Conservation (phyloP, 148 eudicot genomes). For the Cornus kousa region DNA sequence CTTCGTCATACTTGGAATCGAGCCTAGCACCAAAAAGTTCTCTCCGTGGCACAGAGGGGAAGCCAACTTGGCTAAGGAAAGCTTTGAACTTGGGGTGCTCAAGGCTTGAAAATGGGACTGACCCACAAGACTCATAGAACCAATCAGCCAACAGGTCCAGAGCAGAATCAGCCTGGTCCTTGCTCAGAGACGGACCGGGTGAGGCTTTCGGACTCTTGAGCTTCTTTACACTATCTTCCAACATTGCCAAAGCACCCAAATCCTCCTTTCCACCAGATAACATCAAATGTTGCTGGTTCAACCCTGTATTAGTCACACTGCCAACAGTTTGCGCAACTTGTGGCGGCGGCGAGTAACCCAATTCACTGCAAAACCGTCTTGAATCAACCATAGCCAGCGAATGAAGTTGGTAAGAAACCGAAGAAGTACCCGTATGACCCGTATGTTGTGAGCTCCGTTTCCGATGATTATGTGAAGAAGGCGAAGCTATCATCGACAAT, state of each 20-base stretch:
- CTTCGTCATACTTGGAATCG: slow-evolving; percentile 12
- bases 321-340: not conserved
- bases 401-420: not conserved
- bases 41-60: slow-evolving; percentile 10
- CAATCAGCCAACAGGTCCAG: slow-evolving; percentile 10
- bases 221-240: slow-evolving; percentile 22
- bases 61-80: slow-evolving; percentile 12
- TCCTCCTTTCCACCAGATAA: slow-evolving; percentile 22
- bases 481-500: slow-evolving; percentile 1
- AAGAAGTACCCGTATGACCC: not conserved
- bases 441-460: slow-evolving; percentile 4
- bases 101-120: slow-evolving; percentile 16
- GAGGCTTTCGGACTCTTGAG: slow-evolving; percentile 19
- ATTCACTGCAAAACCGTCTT: not conserved
- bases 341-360: not conserved
- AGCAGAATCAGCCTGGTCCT: slow-evolving; percentile 13
- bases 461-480: slow-evolving; percentile 13
- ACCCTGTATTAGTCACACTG: not conserved
- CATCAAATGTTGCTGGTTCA: slow-evolving; percentile 17
- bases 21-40: slow-evolving; percentile 15
- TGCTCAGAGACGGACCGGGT: slow-evolving; percentile 10
- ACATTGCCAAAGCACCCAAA: slow-evolving; percentile 22
- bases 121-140: slow-evolving; percentile 20
- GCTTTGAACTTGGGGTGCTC: slow-evolving; percentile 19
- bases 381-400: not conserved